Percentiles rank a stretch among this genome's conserved stretches.
Conservation (phyloP, 1,284 basidiomycete species). For the Melampsora abietis-canadensis region DNA sequence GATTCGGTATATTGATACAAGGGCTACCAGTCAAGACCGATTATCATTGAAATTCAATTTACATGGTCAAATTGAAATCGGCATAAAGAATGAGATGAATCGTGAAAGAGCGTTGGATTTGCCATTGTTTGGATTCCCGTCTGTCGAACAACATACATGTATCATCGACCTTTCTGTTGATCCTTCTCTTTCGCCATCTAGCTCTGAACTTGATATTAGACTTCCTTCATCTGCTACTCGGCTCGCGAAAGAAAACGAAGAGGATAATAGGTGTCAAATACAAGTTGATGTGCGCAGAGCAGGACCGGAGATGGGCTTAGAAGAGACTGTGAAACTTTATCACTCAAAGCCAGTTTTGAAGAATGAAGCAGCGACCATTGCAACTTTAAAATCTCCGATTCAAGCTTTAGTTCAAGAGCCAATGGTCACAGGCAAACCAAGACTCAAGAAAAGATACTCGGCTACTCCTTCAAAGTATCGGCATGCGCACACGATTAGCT, state of each 20-base stretch:
- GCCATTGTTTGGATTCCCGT: constrained; percentile 25
- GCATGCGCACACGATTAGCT: too few species aligned
- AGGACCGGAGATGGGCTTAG: background rate
- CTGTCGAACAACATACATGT: constrained; percentile 28
- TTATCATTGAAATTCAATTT: constrained; percentile 16
- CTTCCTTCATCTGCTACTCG: constrained; percentile 17
- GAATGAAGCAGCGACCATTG: too few species aligned
- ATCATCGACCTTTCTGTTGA: constrained; percentile 1
- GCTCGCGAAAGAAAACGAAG: background rate
- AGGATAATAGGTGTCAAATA: background rate
- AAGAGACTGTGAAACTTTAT: background rate
- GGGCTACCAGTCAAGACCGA: background rate
- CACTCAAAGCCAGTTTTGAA: too few species aligned
- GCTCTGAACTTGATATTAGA: constrained; percentile 8
- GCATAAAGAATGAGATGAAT: background rate
- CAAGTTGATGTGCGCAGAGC: background rate
- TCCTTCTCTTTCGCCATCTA: constrained; percentile 14
- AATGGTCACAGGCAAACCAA: too few species aligned
- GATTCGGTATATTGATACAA: constrained; percentile 10
- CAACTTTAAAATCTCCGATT: too few species aligned
- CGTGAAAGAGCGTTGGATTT: background rate
- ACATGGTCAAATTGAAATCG: constrained; percentile 25
- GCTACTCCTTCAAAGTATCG: too few species aligned
- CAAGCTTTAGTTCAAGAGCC: too few species aligned
- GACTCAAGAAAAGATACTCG: too few species aligned